Percentiles rank a stretch among this genome's conserved stretches.
Evolutionary conservation across 768 basidiomycete species (phyloP).

Genomic region (Mycena leptocephala): DNA sequence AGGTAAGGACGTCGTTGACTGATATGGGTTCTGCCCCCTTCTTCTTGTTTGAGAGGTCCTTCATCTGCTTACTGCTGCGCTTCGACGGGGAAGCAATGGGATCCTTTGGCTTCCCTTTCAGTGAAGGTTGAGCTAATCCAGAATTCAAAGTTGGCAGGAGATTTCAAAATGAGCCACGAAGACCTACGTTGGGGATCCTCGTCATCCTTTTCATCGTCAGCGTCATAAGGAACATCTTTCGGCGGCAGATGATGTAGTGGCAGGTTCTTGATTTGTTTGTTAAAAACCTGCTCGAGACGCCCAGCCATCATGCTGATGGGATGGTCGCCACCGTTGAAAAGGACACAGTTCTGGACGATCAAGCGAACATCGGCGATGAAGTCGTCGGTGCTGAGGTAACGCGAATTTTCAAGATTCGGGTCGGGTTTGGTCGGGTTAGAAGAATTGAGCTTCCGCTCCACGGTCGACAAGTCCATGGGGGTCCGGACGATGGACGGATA

Average conservation of each 20-base stretch:
- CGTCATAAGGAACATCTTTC: conserved; percentile 90
- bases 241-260: conserved; percentile 94
- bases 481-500: conserved; percentile 89
- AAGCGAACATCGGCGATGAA: conserved; percentile 90
- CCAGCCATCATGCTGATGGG: conserved; percentile 83
- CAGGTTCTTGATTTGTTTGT: conserved; percentile 89
- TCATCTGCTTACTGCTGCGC: conserved; percentile 63
- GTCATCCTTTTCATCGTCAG: conserved; percentile 77
- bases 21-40: conserved; percentile 76
- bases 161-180: conserved; percentile 19
- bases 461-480: conserved; percentile 96
- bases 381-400: conserved; percentile 84
- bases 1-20: conserved; percentile 89
- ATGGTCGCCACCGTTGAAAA: conserved; percentile 96
- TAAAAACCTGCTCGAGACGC: conserved; percentile 87
- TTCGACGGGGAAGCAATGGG: conserved; percentile 79
- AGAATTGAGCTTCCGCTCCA: conserved; percentile 88
- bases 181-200: conserved; percentile 81
- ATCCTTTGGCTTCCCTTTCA: conserved; percentile 82
- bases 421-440: conserved; percentile 89
- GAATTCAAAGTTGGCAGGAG: too few species aligned
- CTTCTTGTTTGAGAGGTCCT: conserved; percentile 63
- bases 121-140: too few species aligned
- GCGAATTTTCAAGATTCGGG: conserved; percentile 77
- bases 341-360: conserved; percentile 90